Evolutionary conservation across 208 protist species (phyloP), one percentile per base, ranked within the genome.

Genomic region (Trypanosoma melophagium): DNA sequence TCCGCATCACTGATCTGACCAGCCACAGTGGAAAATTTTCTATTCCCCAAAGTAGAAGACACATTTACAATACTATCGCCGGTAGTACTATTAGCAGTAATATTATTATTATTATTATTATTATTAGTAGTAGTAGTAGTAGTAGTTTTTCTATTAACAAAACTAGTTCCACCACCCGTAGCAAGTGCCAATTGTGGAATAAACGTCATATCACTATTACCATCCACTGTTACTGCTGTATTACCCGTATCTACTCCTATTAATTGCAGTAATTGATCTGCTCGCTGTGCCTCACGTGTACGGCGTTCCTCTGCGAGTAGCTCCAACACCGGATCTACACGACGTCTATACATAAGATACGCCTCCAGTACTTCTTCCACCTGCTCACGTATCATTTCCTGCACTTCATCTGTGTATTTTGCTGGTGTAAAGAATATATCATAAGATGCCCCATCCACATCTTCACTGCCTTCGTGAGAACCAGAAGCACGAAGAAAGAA

Each of bases 251-350:
- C 61, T 17, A 75, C 54, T 3, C 77, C 79, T 54, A 91, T 88
- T 16, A 85, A 60, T 22, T 85, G 67, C 75, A 88, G 66, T 21
- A 95, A 73, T 24, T 76, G 50, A 19, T 84, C 80, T 45, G 84
- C 73, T 22, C 71, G 71, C 41, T 80, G 53, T 17, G 78, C 79
- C 60, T 86, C 69, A 3, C 66, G 65, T 24, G 66, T 60, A 31
- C 79, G 76, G 63, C 74, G 67, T 25, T 82, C 79, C 35, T 89
- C 77, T 44, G 83, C 83, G 9, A 90, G 47, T 25, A 69, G 52
- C 44, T 78, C 71, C 7, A 95, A 66, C n/a, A 96, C 55, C 17
- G 86, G 81, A 44, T 96, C 83, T 4, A 93, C 79, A 61, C 81
- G 81, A 12, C 69, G 64, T 60, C 90, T 82, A 72, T 86, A 96